Base-by-base conservation (phyloP, 768 basidiomycete genomes). In the Asterophora parasitica region DNA sequence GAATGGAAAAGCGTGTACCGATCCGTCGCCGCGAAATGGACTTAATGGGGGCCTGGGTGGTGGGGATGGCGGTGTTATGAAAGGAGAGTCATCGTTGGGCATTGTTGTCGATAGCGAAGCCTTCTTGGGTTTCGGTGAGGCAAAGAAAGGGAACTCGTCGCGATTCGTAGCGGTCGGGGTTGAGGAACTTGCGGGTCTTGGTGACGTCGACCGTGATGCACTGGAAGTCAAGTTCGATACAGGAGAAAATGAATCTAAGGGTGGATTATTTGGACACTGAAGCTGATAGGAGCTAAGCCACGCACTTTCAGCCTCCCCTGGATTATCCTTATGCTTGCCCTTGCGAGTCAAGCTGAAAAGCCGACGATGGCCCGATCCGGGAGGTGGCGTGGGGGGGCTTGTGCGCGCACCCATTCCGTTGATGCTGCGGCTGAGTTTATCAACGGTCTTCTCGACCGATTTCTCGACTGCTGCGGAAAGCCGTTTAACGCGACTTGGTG, bases 31-130 rank as follows among this genome's bases (percentile, higher is more conserved):
- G 33, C 77, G 75, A 56, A 88, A 85, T 8, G 81, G 68, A 36
- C 65, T 69, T 34, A 78, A 58, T 5, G 74, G 57, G 5, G 81
- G 74, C 19, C 78, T 72, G 30, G 69, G 62, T 12, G 76, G 74
- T 3, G 88, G 86, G 9, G 86, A 88, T 11, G 77, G 83, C 28
- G 88, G 88, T 4, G 75, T 74, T 48, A 90, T 85, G 59, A 91
- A 89, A 4, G 73, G 73, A 35, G 71, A 73, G 46, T 75, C 72
- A 41, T 72, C 69, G 33, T 56, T 59, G 7, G 58, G 52, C 17
- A 49, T 20, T 39, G 38, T 39, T 16, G 50, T 16, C 17, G 31
- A 39, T 6, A 32, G 27, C 13, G 41, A 35, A 15, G 51, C 42
- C 20, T 49, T 52, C 1, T 40, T 40, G 6, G 51, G 52, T 30